Conservation (phyloP, 371 early-diverging fungal species). For the Nosema muscidifuracis region DNA sequence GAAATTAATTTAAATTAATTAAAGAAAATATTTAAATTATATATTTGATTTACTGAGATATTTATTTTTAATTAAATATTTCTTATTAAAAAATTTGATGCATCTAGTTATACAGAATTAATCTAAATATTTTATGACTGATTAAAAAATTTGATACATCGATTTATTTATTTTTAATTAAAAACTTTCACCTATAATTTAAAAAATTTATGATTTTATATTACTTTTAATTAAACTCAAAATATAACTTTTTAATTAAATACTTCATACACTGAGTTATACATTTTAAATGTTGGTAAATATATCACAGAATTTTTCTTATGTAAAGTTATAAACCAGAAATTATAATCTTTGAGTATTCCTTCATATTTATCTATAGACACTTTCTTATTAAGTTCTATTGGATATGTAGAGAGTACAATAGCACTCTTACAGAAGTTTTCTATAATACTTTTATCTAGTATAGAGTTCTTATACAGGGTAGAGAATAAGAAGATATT, state of each 20-base stretch:
- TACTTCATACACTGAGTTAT: conserved; percentile 45
- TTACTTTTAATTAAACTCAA: no score
- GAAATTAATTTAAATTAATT: no score
- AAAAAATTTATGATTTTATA: no score
- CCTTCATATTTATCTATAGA: conserved; percentile 48
- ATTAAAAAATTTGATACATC: no score
- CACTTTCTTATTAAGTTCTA: conserved; percentile 32
- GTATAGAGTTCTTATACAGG: background rate
- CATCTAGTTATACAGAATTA: no score
- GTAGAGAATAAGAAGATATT: background rate
- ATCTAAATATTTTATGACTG: no score
- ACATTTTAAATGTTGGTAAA: conserved; percentile 54
- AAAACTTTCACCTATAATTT: no score
- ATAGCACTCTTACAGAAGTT: conserved; percentile 47
- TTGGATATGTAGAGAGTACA: conserved; percentile 38
- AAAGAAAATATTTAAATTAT: no score
- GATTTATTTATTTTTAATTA: no score
- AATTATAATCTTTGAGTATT: conserved; percentile 32
- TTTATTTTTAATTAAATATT: no score
- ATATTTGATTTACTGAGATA: no score
- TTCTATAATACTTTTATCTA: conserved; percentile 10
- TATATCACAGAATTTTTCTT: conserved; percentile 40
- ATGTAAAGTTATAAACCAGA: conserved; percentile 46
- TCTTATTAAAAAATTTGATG: no score
- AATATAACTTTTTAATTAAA: conserved; percentile 25